A percentile compares a stretch with the other conserved stretches of the same genome.
Conservation (phyloP, 2,329 filamentous ascomycete genomes). For the Fusarium kyushuense region DNA sequence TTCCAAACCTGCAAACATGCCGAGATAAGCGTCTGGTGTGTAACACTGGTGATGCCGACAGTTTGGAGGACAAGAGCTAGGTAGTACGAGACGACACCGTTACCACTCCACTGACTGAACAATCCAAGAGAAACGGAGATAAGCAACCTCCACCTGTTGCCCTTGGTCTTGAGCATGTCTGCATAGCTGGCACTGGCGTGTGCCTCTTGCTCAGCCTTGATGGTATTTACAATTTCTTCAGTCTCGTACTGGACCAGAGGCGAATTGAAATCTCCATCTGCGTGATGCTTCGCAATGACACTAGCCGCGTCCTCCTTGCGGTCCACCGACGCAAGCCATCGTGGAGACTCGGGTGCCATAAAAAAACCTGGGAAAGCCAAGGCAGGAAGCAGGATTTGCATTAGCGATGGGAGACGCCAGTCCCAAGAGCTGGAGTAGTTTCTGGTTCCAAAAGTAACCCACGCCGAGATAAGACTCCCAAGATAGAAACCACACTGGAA, state of each 20-base stretch:
- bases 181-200: background rate
- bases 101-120: slow-evolving; percentile 9
- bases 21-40: slow-evolving; percentile 3
- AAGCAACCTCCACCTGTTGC: slow-evolving; percentile 3
- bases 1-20: slow-evolving; percentile 12
- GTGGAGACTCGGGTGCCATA: slow-evolving; percentile 2
- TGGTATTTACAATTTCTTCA: slow-evolving; percentile 5
- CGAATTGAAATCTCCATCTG: background rate
- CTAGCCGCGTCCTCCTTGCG: background rate
- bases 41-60: background rate
- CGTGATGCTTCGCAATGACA: background rate
- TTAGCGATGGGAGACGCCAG: background rate
- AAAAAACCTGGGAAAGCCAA: background rate
- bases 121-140: slow-evolving; percentile 4
- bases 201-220: slow-evolving; percentile 2
- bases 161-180: slow-evolving; percentile 11
- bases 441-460: slow-evolving; percentile 7
- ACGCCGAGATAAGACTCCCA: slow-evolving; percentile 7
- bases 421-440: background rate
- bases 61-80: slow-evolving; percentile 6
- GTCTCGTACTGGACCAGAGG: slow-evolving; percentile 4
- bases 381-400: background rate
- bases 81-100: slow-evolving; percentile 19
- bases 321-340: slow-evolving; percentile 13
- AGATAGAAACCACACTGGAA: slow-evolving; percentile 12